Evolutionary conservation across 2,329 filamentous ascomycete species (phyloP).

Genomic region (Aspergillus novofumigatus): DNA sequence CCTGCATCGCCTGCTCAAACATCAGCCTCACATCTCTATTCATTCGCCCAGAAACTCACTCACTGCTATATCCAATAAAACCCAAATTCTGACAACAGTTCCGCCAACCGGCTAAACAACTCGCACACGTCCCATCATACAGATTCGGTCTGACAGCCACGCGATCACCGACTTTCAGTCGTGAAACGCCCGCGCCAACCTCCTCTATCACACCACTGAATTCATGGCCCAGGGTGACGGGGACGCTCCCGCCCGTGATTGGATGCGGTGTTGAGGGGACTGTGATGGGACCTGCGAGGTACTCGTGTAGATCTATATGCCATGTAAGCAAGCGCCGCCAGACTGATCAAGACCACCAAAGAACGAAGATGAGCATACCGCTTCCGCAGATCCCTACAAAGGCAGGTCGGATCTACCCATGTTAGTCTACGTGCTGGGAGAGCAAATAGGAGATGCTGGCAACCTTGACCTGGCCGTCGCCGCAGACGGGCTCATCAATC

Average conservation of each 20-base stretch:
- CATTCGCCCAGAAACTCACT: not conserved
- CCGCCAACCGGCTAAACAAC: conserved; percentile 50
- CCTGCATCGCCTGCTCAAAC: conserved; percentile 36
- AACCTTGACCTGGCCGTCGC: conserved; percentile 48
- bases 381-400: conserved; percentile 36
- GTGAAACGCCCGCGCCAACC: conserved; percentile 48
- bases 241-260: conserved; percentile 54
- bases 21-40: conserved; percentile 46
- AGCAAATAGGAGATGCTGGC: not conserved
- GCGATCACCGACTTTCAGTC: conserved; percentile 51
- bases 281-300: conserved; percentile 46
- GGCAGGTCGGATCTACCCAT: conserved; percentile 25
- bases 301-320: conserved; percentile 49
- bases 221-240: conserved; percentile 62
- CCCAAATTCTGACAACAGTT: conserved; percentile 58
- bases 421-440: not conserved
- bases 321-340: not conserved
- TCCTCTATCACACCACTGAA: conserved; percentile 59
- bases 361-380: conserved; percentile 12
- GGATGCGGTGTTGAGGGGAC: conserved; percentile 51
- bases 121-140: conserved; percentile 53
- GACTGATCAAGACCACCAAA: not conserved
- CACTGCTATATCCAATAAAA: conserved; percentile 49
- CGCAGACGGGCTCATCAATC: conserved; percentile 36
- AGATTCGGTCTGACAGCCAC: conserved; percentile 60